Evolutionary conservation across 257 asterid species (phyloP).

Genomic region (Solanum chmielewskii): DNA sequence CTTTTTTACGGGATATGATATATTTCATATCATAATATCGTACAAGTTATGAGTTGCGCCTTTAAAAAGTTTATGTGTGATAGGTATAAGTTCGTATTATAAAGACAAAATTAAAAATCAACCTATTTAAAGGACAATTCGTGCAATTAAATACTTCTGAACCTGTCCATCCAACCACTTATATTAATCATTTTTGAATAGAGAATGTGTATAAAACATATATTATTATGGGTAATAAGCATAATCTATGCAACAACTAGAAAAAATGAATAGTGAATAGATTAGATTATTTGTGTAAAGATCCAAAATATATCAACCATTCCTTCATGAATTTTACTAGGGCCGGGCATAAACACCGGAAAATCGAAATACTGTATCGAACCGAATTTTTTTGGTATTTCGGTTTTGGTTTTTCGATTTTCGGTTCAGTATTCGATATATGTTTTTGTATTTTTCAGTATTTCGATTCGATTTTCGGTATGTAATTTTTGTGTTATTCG

Average conservation of each 20-base stretch:
- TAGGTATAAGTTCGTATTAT: not conserved
- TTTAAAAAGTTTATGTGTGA: not conserved
- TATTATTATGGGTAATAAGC: not conserved
- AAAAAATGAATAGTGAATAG: not conserved
- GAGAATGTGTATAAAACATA: not conserved
- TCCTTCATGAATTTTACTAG: not conserved
- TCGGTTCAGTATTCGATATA: too few relatives aligned
- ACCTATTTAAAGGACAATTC: not conserved
- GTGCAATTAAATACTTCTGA: not conserved
- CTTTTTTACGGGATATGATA: not conserved
- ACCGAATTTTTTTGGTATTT: too few relatives aligned
- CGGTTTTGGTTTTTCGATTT: too few relatives aligned
- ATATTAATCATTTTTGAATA: not conserved
- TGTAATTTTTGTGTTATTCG: too few relatives aligned
- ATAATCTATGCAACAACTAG: not conserved
- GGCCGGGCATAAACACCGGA: too few relatives aligned
- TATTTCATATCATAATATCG: not conserved
- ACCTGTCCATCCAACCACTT: not conserved
- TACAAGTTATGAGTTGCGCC: not conserved
- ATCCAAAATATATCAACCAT: too few relatives aligned
- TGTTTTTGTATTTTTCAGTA: too few relatives aligned
- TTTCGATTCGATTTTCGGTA: too few relatives aligned
- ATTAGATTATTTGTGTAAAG: not conserved
- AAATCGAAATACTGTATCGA: too few relatives aligned
- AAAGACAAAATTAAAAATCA: not conserved